A percentile compares a stretch with the other conserved stretches of the same genome.
Evolutionary conservation across 257 asterid genomes (phyloP).

Genomic region (Nicotiana paniculata): DNA sequence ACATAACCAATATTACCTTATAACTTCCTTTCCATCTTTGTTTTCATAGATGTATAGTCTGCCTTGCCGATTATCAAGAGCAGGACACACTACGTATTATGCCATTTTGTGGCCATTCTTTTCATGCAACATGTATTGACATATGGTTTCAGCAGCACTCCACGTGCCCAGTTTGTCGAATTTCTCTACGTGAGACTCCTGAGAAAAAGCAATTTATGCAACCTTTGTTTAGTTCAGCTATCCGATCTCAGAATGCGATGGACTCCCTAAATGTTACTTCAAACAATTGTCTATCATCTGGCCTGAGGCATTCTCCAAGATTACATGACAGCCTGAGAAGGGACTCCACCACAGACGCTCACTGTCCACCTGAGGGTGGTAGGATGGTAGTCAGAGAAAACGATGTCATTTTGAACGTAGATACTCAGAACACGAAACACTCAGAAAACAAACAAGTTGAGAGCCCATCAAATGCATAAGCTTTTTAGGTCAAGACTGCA

Average conservation of each 20-base stretch:
- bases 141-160: constrained; percentile 76
- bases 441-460: constrained; percentile 25
- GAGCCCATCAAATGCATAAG: constrained; percentile 37
- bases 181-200: constrained; percentile 56
- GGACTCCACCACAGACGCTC: constrained; percentile 19
- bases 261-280: constrained; percentile 27
- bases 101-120: constrained; percentile 72
- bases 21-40: not conserved
- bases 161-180: constrained; percentile 84
- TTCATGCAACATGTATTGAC: constrained; percentile 69
- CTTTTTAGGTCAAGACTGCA: not conserved
- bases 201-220: constrained; percentile 59
- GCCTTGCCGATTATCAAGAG: constrained; percentile 61
- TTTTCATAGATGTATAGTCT: constrained; percentile 59
- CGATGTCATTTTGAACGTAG: constrained; percentile 8
- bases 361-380: constrained; percentile 14
- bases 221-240: constrained; percentile 65
- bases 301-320: constrained; percentile 23
- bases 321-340: constrained; percentile 22
- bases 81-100: constrained; percentile 60
- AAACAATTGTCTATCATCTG: constrained; percentile 30
- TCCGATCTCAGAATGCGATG: constrained; percentile 37
- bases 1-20: not conserved
- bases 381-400: constrained; percentile 18
- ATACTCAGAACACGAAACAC: constrained; percentile 15